Conservation (phyloP, 169 alveolate genomes). For the Neospora caninum region DNA sequence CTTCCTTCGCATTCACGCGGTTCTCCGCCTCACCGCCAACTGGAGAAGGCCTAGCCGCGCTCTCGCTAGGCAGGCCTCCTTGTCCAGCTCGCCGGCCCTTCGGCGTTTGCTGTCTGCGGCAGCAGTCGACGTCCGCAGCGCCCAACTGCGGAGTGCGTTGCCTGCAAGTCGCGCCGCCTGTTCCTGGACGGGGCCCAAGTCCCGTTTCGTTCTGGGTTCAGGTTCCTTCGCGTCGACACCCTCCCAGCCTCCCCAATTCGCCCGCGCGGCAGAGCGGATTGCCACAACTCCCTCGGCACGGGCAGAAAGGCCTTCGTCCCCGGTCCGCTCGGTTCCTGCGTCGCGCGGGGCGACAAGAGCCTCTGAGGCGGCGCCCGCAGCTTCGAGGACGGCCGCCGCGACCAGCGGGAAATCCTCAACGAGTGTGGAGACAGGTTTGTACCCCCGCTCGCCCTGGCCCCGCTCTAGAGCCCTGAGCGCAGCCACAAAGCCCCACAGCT, state of each 20-base stretch:
- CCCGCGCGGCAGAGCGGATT: too few relatives aligned
- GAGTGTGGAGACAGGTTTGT: not conserved
- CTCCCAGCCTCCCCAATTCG: too few relatives aligned
- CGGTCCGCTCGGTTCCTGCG: too few relatives aligned
- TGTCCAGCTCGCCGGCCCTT: not conserved
- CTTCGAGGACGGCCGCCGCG: slow-evolving; percentile 43
- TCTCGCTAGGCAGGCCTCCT: not conserved
- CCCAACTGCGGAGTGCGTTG: not conserved
- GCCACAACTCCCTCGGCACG: too few relatives aligned
- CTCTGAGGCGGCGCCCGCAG: slow-evolving; percentile 33
- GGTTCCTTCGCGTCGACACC: too few relatives aligned
- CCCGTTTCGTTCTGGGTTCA: not conserved
- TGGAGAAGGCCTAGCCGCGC: not conserved
- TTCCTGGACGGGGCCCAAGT: not conserved
- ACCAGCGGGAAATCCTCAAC: slow-evolving; percentile 61
- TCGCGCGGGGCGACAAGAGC: not conserved
- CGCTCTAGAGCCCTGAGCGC: slow-evolving; percentile 48
- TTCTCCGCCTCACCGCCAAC: not conserved
- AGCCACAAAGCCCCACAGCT: slow-evolving; percentile 36
- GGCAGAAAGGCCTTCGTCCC: too few relatives aligned
- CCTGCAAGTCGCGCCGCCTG: not conserved
- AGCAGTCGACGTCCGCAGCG: not conserved
- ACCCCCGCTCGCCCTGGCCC: slow-evolving; percentile 23
- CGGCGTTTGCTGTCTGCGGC: not conserved
- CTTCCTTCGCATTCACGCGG: too few relatives aligned